Base-by-base conservation (phyloP, 1,284 basidiomycete genomes). In the Hemileia vastatrix region DNA sequence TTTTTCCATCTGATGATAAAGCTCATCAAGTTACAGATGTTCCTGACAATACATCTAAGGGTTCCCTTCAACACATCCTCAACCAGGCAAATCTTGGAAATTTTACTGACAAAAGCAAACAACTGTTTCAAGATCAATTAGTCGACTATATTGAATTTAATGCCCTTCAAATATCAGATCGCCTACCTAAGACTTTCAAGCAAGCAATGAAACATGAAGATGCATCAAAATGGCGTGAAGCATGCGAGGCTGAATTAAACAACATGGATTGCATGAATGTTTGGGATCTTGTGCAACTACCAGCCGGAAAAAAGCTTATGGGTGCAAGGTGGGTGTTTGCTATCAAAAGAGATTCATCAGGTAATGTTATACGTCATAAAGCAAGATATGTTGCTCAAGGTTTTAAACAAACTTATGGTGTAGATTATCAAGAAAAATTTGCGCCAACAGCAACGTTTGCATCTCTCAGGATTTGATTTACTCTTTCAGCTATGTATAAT, bases 331-430 rank as follows among this genome's bases (percentile, higher is more conserved):
- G 57, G 57, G 49, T 59, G 9, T 59, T 59, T 36, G 48, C 45
- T 23, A 51, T 24, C 2, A 59, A 59, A 23, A 23, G 40, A 19
- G 48, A 59, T 27, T 18, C 40, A 24, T 33, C 32, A 24, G 57
- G 57, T 2, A 24, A 52, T 24, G 9, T 59, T 3, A 49, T 21
- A 23, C 21, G 44, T 33, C 44, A 21, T 18, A 59, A 59, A 23
- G 57, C 49, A 3, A 9, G 57, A 24, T 23, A 51, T 9, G 27
- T 50, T 23, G 33, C 52, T n/a, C 6, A 49, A 18, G 57, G 57
- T 24, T 59, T 59, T 27, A 24, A 33, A 4, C 57, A 60, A 32
- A 52, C 40, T 44, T 48, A 60, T 44, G 57, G 57, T 1, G 45
- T 59, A 2, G 33, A 59, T 21, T 59, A 49, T 18, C 21, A 24